Base-by-base conservation (phyloP, 768 basidiomycete genomes). In the Mycena epipterygia region DNA sequence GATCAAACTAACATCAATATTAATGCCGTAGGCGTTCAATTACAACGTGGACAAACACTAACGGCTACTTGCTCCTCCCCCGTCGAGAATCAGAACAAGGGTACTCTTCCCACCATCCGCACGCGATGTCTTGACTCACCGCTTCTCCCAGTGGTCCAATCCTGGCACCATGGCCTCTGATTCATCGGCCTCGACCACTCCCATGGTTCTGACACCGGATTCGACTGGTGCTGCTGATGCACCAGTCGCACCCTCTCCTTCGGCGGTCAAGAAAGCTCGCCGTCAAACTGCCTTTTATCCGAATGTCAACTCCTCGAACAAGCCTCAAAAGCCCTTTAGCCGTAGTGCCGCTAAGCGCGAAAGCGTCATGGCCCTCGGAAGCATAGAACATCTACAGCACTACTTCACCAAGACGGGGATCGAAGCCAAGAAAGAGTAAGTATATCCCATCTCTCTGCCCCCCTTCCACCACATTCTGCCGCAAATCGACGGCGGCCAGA, bases 361-460 rank as follows among this genome's bases (percentile, higher is more conserved):
- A 80, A 95, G 94, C 75, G 96, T 98, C 23, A 93, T 97, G 90
- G 90, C 95, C 0, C 82, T 98, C 21, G 96, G 96, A n/a, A 96
- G 95, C 78, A 98, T 98, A 74, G 94, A 97, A 78, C 95, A 98
- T 79, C 88, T 98, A 46, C 97, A 98, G 81, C 92, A 96, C 76
- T 97, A 96, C 78, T 98, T 97, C 76, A 95, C 94, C 11, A 96
- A 96, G 87, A 90, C 93, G 0, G 95, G 95, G 2, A 87, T 96
- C 63, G 87, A 86, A 29, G 86, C 92, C 37, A 89, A 91, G 83
- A 87, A 87, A 81, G 88, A 89, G 95, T 93, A 82, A 83, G 92
- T 85, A 37, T 41, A 32, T 58, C 29, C 42, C 37, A n/a, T n/a
- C n/a, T n/a, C 19, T 32, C 23, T 49, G 58, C 53, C 48, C 46